Base-by-base conservation (phyloP, 208 protist species). In the Leishmania aethiopica region DNA sequence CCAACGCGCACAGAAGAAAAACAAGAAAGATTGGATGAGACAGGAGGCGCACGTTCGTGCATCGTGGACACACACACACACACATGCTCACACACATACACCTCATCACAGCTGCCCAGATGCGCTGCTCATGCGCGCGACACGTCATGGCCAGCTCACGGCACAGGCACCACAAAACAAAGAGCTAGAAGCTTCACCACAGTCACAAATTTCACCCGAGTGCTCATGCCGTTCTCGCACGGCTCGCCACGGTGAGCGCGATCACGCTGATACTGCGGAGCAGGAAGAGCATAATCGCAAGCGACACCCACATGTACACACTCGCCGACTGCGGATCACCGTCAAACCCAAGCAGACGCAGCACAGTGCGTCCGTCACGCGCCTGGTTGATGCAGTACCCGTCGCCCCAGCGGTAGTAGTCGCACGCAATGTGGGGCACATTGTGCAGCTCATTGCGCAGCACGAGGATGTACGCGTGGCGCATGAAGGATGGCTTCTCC, bases 401-500 rank as follows among this genome's bases (percentile, higher is more conserved):
- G 42, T 87, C 85, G 51, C 86, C 83, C n/a, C 92, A 80, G 53
- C 77, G 70, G 53, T 82, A 66, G 67, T 79, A 80, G 75, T 95
- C 86, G 81, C 93, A 97, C 17, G 83, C 37, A 53, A 97, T 86
- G 67, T 87, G 25, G 66, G 79, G 55, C 40, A 97, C 75, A 67
- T 87, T 77, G 72, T 89, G 80, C 55, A 97, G 85, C 82, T 97
- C 91, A 80, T 95, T 95, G 32, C 89, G 85, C 66, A 89, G 55
- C 53, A 95, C 66, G 11, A 95, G 64, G 45, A 95, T 94, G 78
- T 86, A 94, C 17, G 84, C 85, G 42, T 97, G 86, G 28, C 93
- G 90, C 66, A 95, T 85, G 83, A 93, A 93, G 32, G 91, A 94
- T 15, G 80, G 87, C 80, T 95, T 95, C 83, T 97, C 89, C 59